Conservation (phyloP, 129 eudicot species). For the Centrapalus pauciflorus region DNA sequence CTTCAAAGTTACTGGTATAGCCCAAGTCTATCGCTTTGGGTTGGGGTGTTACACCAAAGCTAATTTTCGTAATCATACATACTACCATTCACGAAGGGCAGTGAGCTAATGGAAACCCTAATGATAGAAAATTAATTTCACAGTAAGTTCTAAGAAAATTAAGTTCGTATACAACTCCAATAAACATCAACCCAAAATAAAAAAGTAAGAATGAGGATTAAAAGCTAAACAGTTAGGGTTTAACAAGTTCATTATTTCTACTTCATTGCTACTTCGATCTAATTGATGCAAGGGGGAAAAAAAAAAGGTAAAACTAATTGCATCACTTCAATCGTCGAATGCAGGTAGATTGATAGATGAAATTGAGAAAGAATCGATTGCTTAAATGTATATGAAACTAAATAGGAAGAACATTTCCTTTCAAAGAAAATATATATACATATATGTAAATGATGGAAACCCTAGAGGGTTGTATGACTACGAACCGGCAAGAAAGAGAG, state of each 20-base stretch:
- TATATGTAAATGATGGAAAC: no score
- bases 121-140: not conserved
- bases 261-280: not conserved
- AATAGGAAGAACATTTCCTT: not conserved
- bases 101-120: slow-evolving; percentile 2
- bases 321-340: not conserved
- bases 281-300: no score
- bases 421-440: no score
- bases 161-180: not conserved
- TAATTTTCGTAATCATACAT: not conserved
- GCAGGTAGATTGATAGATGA: not conserved
- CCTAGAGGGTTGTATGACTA: slow-evolving; percentile 14
- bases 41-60: no score
- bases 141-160: not conserved
- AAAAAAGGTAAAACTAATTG: not conserved
- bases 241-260: not conserved
- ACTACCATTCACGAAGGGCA: not conserved
- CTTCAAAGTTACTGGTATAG: no score
- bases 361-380: not conserved
- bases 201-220: not conserved
- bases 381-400: not conserved
- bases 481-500: slow-evolving; percentile 81
- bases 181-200: not conserved
- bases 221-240: not conserved
- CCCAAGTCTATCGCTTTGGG: no score